Conservation (phyloP, 352 stramenopile genomes). For the Peronospora destructor region DNA sequence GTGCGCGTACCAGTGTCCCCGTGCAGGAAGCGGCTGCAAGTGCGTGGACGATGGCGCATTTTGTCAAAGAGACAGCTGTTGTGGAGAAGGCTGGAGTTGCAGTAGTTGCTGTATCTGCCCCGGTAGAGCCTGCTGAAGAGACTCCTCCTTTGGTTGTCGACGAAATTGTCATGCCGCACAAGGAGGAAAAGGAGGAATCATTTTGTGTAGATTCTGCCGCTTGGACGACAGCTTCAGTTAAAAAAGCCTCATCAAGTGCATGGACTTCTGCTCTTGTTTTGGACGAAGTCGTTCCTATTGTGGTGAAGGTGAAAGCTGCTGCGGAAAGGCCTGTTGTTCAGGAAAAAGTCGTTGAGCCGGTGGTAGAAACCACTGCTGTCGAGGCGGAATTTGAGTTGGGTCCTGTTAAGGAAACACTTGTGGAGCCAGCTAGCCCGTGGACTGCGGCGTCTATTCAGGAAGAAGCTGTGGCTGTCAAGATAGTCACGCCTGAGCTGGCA, state of each 20-base stretch:
- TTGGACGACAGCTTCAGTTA: slow-evolving; percentile 10
- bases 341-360: slow-evolving; percentile 15
- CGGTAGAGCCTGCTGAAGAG: slow-evolving; percentile 6
- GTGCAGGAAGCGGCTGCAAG: slow-evolving; percentile 9
- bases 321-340: slow-evolving; percentile 10
- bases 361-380: slow-evolving; percentile 12
- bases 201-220: slow-evolving; percentile 1
- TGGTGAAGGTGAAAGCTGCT: slow-evolving; percentile 15
- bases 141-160: slow-evolving; percentile 10
- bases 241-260: slow-evolving; percentile 15
- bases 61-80: not conserved
- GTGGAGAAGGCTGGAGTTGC: not conserved
- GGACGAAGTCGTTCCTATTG: slow-evolving; percentile 17
- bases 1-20: slow-evolving; percentile 3
- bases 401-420: slow-evolving; percentile 2
- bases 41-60: slow-evolving; percentile 12
- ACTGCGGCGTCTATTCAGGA: slow-evolving; percentile 28
- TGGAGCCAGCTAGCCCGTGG: slow-evolving; percentile 18
- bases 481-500: slow-evolving; percentile 4
- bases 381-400: slow-evolving; percentile 6
- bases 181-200: slow-evolving; percentile 2
- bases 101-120: slow-evolving; percentile 2
- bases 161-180: slow-evolving; percentile 5
- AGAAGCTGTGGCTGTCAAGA: slow-evolving; percentile 8
- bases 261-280: slow-evolving; percentile 37